Conservation (phyloP, 2,329 filamentous ascomycete genomes). For the Dendrostoma leiphaemia region DNA sequence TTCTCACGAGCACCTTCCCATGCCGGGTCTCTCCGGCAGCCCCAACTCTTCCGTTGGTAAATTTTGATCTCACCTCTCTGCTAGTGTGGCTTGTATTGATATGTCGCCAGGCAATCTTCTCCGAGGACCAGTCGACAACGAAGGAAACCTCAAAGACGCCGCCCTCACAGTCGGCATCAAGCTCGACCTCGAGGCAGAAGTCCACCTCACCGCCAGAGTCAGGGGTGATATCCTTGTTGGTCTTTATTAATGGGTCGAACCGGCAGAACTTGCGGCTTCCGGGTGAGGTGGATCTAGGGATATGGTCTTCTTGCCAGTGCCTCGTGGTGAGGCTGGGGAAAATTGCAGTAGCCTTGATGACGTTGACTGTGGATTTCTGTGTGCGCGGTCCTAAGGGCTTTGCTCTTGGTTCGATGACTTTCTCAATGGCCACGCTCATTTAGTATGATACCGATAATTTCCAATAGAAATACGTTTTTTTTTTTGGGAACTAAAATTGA, state of each 20-base stretch:
- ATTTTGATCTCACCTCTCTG: too few species aligned
- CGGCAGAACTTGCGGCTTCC: neutral
- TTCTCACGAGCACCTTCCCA: slow-evolving; percentile 5
- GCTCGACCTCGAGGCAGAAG: slow-evolving; percentile 61
- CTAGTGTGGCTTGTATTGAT: too few species aligned
- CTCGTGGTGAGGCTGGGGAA: slow-evolving; percentile 4
- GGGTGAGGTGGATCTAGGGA: neutral
- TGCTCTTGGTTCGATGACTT: slow-evolving; percentile 8
- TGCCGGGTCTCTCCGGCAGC: slow-evolving; percentile 12
- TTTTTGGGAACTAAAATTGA: too few species aligned
- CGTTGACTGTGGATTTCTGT: slow-evolving; percentile 14
- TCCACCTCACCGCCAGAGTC: slow-evolving; percentile 59
- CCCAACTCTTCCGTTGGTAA: too few species aligned
- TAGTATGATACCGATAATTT: neutral
- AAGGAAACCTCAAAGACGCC: slow-evolving; percentile 56
- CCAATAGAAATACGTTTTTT: too few species aligned
- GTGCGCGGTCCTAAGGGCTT: slow-evolving; percentile 8
- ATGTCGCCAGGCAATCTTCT: slow-evolving; percentile 56
- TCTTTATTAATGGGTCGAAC: slow-evolving; percentile 40
- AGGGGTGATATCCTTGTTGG: slow-evolving; percentile 61
- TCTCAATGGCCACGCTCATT: slow-evolving; percentile 15
- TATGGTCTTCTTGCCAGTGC: slow-evolving; percentile 12
- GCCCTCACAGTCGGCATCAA: slow-evolving; percentile 62
- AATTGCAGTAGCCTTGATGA: slow-evolving; percentile 13
- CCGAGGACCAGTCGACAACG: slow-evolving; percentile 54